These are phyloP conservation scores for Ceratocystis destructans DNA, from an alignment of 2,329 filamentous ascomycete genomes.

Conservation along the genomic window DNA sequence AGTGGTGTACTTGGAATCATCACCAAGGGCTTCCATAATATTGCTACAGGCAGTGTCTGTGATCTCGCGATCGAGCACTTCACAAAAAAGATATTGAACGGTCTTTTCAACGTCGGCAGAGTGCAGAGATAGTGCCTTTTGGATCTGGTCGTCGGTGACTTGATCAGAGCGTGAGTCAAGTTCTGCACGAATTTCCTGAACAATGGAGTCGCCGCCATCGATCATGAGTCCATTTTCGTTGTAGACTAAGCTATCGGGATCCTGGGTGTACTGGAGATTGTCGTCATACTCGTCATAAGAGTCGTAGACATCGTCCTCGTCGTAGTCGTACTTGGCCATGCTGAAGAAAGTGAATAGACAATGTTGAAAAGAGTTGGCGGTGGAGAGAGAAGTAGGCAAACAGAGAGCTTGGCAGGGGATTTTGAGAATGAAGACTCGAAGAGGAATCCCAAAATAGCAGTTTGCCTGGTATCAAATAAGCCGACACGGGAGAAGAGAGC, in stretches of 20 bases:
- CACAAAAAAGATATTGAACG: conserved; percentile 11
- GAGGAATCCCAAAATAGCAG: background rate
- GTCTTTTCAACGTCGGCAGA: background rate
- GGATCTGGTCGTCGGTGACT: conserved; percentile 15
- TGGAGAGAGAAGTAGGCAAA: background rate
- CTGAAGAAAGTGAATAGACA: background rate
- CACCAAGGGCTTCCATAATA: conserved; percentile 33
- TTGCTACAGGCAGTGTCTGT: background rate
- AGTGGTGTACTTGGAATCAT: conserved; percentile 36
- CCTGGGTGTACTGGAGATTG: background rate
- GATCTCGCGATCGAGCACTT: conserved; percentile 12
- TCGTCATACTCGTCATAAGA: conserved; percentile 33
- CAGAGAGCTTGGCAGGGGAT: background rate
- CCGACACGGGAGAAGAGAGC: background rate
- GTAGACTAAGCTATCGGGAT: background rate
- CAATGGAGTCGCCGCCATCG: conserved; percentile 1
- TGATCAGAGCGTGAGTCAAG: conserved; percentile 15
- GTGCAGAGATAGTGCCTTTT: conserved; percentile 2
- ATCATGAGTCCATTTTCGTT: conserved; percentile 10
- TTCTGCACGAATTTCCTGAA: conserved; percentile 7
- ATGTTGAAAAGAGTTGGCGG: background rate
- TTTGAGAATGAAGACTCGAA: background rate
- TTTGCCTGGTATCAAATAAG: background rate
- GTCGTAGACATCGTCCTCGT: conserved; percentile 30
- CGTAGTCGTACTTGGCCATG: conserved; percentile 19